Evolutionary conservation across 1,284 basidiomycete species (phyloP).

Genomic region (Leccinum subspadiceum): DNA sequence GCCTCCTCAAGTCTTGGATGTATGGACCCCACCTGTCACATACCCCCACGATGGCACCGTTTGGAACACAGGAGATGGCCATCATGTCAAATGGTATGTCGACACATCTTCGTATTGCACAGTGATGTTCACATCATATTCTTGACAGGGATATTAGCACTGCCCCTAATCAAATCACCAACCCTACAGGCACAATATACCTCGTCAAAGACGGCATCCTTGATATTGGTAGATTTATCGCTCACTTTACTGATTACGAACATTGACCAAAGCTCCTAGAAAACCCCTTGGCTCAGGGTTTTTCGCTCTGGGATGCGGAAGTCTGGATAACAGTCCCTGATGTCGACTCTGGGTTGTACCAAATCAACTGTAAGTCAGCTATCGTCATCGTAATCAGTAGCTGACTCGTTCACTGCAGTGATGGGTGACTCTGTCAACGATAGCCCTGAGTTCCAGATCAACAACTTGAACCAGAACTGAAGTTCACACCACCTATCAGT

Average conservation of each 20-base stretch:
- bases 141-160: constrained; percentile 34
- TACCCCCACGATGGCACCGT: constrained; percentile 30
- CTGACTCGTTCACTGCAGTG: constrained; percentile 25
- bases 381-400: background rate
- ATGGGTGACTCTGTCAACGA: constrained; percentile 38
- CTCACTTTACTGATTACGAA: constrained; percentile 1
- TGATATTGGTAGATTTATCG: constrained; percentile 31
- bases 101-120: background rate
- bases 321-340: constrained; percentile 36
- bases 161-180: constrained; percentile 38
- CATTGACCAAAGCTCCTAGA: constrained; percentile 2
- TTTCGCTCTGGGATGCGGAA: constrained; percentile 34
- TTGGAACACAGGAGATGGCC: constrained; percentile 34
- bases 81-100: constrained; percentile 40
- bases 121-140: background rate
- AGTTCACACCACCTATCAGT: background rate
- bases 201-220: constrained; percentile 30
- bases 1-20: constrained; percentile 27
- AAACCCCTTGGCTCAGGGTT: constrained; percentile 25
- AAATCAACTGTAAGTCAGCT: constrained; percentile 37
- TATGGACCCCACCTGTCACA: constrained; percentile 36
- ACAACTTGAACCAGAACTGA: background rate
- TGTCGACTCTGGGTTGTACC: constrained; percentile 34
- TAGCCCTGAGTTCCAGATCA: constrained; percentile 39
- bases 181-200: constrained; percentile 33